Base-by-base conservation (phyloP, 1,284 basidiomycete species). In the Gymnopus androsaceus region DNA sequence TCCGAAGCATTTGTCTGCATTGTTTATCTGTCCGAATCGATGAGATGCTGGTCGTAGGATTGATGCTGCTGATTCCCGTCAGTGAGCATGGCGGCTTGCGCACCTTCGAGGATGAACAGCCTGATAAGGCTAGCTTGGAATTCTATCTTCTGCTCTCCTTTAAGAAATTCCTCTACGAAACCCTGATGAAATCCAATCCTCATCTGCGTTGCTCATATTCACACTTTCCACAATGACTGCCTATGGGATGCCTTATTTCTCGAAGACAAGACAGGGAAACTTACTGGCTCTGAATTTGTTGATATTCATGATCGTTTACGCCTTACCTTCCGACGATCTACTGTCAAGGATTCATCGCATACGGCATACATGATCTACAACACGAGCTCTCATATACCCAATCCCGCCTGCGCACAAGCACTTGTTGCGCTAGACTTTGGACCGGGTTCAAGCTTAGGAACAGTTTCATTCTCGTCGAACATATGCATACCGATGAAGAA, bases 231-330 rank as follows among this genome's bases (percentile, higher is more conserved):
- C n/a, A n/a, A n/a, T 78, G 72, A 76, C 78, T 17, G 71, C 69
- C 57, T 82, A 79, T 60, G 81, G 79, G 55, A 71, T 85, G 64
- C 80, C 83, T 34, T 81, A 72, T 66, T 78, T 87, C 80, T 88
- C 58, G 83, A 85, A 64, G 85, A 87, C 71, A 79, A 73, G 56
- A 79, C 77, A 6, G 84, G 83, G 7, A 68, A 66, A 38, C 67
- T 84, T 46, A 70, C 72, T 8, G 80, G 77, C 36, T 79, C 82
- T 4, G 79, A 83, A 30, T 88, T 83, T 64, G 64, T 77, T 51
- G 86, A 88, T 68, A 73, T 86, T 61, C 74, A 87, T 67, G 82
- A 82, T 51, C 82, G 85, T 31, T 75, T 85, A 65, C 73, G 72
- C 38, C 71, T 85, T 59, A 67, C 66, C 54, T 69, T 84, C 55